Evolutionary conservation across 202 grass and related monocot species (phyloP).

Genomic region (Digitaria exilis): DNA sequence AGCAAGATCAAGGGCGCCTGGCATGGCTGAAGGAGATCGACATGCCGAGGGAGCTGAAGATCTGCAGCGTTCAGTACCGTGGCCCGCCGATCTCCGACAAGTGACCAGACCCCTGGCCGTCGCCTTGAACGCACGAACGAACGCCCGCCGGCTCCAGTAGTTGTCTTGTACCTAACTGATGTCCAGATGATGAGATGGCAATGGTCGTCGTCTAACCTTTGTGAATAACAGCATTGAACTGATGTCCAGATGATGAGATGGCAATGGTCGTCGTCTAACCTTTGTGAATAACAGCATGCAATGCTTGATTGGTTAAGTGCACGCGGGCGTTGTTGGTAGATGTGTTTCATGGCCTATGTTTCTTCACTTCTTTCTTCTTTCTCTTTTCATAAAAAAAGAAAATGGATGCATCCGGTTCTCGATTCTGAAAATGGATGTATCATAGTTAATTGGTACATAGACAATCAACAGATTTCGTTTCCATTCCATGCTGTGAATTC

Average conservation of each 20-base stretch:
- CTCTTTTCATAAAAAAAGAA: not conserved
- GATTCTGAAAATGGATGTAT: too few species aligned
- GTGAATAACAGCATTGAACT: conserved; percentile 38
- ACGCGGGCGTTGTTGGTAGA: not conserved
- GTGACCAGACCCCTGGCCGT: too few species aligned
- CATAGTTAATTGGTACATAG: not conserved
- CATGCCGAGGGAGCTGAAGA: conserved; percentile 48
- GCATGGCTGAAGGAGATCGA: conserved; percentile 63
- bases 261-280: too few species aligned
- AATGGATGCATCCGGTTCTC: not conserved
- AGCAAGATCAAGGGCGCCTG: conserved; percentile 15
- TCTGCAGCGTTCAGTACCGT: conserved; percentile 36
- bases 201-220: conserved; percentile 8
- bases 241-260: too few species aligned
- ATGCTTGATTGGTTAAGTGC: conserved; percentile 21
- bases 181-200: conserved; percentile 8
- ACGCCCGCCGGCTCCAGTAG: not conserved
- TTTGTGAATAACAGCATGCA: too few species aligned
- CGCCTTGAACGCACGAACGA: too few species aligned
- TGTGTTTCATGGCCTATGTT: too few species aligned
- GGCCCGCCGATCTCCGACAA: conserved; percentile 51
- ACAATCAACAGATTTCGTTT: not conserved
- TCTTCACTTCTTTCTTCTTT: conserved; percentile 2
- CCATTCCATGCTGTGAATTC: not conserved
- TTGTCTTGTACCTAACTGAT: not conserved